phyloP scores from a whole-genome alignment of 148 eudicot genomes.

The Cornus kousa region DNA sequence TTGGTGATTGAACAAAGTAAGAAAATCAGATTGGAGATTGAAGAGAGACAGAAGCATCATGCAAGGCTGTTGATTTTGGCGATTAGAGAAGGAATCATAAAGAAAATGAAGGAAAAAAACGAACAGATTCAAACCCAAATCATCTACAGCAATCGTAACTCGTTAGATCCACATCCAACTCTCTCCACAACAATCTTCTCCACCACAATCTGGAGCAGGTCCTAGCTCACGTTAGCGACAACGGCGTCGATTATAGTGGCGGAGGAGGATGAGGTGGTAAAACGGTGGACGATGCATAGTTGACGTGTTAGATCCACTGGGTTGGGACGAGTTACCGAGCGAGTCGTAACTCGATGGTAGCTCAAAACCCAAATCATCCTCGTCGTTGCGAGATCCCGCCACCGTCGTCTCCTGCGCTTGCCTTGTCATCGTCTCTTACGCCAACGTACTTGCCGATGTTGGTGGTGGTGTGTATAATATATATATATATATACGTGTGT shows the following conservation, averaged over 20 bases:
- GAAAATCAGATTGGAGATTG: slow-evolving; percentile 33
- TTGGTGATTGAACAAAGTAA: too few species aligned
- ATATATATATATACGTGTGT: too few species aligned
- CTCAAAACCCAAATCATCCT: too few species aligned
- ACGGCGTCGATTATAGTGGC: background rate
- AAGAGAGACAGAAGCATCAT: slow-evolving; percentile 33
- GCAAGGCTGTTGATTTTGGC: slow-evolving; percentile 21
- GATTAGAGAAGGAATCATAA: slow-evolving; percentile 24
- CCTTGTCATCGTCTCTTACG: too few species aligned
- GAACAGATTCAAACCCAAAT: slow-evolving; percentile 28
- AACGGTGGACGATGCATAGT: slow-evolving; percentile 28
- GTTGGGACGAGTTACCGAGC: too few species aligned
- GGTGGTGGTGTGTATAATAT: too few species aligned
- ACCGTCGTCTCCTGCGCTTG: too few species aligned
- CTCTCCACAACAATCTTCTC: slow-evolving; percentile 27
- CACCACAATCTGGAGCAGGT: slow-evolving; percentile 33
- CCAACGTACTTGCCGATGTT: too few species aligned
- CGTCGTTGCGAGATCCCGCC: too few species aligned
- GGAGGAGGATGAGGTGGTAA: background rate
- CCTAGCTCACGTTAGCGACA: slow-evolving; percentile 21
- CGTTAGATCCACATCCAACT: slow-evolving; percentile 31
- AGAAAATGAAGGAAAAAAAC: slow-evolving; percentile 31
- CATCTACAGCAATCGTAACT: too few species aligned
- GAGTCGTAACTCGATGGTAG: too few species aligned
- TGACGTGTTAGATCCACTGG: background rate